phyloP scores from a whole-genome alignment of 2,329 filamentous ascomycete genomes.

The Colletotrichum tropicale region DNA sequence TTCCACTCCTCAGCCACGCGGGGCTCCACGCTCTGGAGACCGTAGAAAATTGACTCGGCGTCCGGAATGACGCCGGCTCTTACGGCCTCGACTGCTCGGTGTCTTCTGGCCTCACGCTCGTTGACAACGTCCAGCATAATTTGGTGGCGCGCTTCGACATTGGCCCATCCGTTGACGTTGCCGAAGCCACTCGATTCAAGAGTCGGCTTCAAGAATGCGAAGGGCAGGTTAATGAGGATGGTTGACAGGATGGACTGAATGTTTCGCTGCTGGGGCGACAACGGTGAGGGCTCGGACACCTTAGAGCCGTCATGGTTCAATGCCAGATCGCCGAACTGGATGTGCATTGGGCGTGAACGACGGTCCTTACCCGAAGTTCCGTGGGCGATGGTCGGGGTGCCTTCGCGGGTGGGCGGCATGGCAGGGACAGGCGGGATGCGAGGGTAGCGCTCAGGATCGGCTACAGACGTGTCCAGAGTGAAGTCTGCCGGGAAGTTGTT shows the following conservation, averaged over 20 bases:
- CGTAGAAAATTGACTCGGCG: slow-evolving; percentile 37
- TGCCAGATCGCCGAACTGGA: slow-evolving; percentile 74
- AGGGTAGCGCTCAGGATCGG: slow-evolving; percentile 38
- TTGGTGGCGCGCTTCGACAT: slow-evolving; percentile 48
- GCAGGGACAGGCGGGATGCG: slow-evolving; percentile 52
- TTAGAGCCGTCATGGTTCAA: slow-evolving; percentile 34
- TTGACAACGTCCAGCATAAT: slow-evolving; percentile 55
- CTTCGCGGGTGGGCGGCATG: slow-evolving; percentile 33
- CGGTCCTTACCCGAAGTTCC: slow-evolving; percentile 40
- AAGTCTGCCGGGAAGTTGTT: slow-evolving; percentile 66
- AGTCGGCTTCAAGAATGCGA: slow-evolving; percentile 67
- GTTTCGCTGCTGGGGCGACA: background rate
- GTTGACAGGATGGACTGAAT: slow-evolving; percentile 63
- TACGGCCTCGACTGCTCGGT: slow-evolving; percentile 49
- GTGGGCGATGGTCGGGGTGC: slow-evolving; percentile 38
- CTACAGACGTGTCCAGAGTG: slow-evolving; percentile 54
- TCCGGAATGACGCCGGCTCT: slow-evolving; percentile 37
- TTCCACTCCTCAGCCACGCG: slow-evolving; percentile 48
- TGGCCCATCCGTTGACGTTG: slow-evolving; percentile 54
- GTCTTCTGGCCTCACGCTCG: slow-evolving; percentile 63
- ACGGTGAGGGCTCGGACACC: slow-evolving; percentile 18
- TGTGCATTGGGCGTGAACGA: slow-evolving; percentile 62
- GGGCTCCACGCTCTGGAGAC: slow-evolving; percentile 41
- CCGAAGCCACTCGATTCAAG: slow-evolving; percentile 66
- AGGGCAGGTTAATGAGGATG: slow-evolving; percentile 73